Base-by-base conservation (phyloP, 2,329 filamentous ascomycete species). In the Curvularia verruculosa region DNA sequence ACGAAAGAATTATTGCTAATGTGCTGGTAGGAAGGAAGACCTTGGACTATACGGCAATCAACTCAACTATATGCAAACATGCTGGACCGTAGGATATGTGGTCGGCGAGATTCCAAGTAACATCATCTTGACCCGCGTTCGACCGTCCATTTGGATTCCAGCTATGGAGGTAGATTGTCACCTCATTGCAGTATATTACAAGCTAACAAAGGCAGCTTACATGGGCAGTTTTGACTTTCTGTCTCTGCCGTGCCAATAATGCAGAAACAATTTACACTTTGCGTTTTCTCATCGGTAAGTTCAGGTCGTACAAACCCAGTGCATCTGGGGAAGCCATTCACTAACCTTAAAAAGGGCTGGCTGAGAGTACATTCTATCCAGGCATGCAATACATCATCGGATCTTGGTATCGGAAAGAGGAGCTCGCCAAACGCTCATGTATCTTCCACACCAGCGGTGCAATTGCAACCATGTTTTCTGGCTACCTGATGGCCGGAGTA, bases 1-100 rank as follows among this genome's bases (percentile, higher is more conserved):
- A 0, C 28, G 10, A 1, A 7, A 1, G 1, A 10, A 7, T 2
- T 2, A 5, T 28, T 8, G 21, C 41, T 56, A 23, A 56, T 9
- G 12, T 29, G 2, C 1, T 13, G 1, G 19, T 39, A 56, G 54
- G 54, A 69, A 70, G 26, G 68, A 70, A 34, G 68, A 69, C 15
- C 65, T 70, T 9, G 46, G 54, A 13, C 60, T 69, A 19, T 65
- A 63, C 26, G 63, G 64, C 2, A 67, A 64, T 24, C 52, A 70
- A 15, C 67, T 64, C 54, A 69, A 70, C 50, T 82, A 81, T 52
- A 81, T 83, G 70, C 75, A 84, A 40, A 80, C 84, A 0, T 80
- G 79, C n/a, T 88, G 85, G 78, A 87, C 83, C 0, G 79, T 84
- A 1, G 85, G 86, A 10, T 88, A 88, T 59, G 82, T 85, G 21